phyloP scores from a whole-genome alignment of 1,284 basidiomycete genomes.

The Austroboletus niveus region DNA sequence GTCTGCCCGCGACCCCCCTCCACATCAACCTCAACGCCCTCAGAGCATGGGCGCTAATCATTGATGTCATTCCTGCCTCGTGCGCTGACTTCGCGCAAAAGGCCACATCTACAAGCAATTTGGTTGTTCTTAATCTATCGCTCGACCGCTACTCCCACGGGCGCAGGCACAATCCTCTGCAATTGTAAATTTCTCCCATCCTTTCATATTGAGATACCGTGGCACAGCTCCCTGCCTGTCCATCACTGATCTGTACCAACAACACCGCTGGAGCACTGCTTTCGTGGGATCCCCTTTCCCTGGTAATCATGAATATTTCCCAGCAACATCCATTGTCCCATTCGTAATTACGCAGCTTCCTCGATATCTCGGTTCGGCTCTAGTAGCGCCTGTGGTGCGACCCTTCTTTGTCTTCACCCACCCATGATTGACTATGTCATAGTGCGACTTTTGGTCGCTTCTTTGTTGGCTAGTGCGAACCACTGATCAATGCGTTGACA shows the following conservation, averaged over 20 bases:
- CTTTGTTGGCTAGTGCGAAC: no score
- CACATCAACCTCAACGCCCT: conserved; percentile 3
- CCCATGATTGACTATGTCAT: no score
- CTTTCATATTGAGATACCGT: background rate
- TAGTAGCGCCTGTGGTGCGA: conserved; percentile 2
- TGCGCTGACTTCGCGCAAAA: background rate
- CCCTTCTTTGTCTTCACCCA: no score
- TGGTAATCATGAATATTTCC: conserved; percentile 8
- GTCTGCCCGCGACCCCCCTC: no score
- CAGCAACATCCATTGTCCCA: conserved; percentile 1
- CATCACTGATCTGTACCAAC: background rate
- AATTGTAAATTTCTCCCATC: background rate
- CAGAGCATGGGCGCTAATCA: conserved; percentile 18
- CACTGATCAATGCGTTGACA: conserved; percentile 19
- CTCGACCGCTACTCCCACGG: background rate
- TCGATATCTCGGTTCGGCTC: background rate
- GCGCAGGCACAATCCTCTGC: background rate
- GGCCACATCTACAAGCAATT: background rate
- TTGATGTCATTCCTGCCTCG: background rate
- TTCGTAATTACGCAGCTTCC: background rate
- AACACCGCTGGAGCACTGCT: background rate
- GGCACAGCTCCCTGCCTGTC: background rate
- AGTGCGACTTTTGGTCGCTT: no score
- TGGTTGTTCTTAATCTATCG: background rate
- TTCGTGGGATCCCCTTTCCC: background rate